Evolutionary conservation across 805 yeast genomes (phyloP).

Genomic region (Saturnispora quitensis): DNA sequence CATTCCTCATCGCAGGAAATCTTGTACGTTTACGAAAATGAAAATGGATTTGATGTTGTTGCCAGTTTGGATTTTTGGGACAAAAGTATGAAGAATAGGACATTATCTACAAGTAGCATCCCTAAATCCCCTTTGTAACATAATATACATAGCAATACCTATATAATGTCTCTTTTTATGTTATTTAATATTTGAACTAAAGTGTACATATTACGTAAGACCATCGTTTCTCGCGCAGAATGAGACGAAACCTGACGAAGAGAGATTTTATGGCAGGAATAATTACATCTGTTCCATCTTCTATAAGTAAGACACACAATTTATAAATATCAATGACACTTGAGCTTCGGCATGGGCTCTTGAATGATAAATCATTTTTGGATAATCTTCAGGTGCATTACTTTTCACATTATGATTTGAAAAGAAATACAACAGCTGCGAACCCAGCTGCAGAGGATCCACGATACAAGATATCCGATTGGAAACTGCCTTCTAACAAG

Average conservation of each 20-base stretch:
- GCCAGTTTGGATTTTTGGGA: constrained; percentile 90
- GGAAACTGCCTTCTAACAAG: constrained; percentile 86
- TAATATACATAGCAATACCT: background rate
- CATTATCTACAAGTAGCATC: background rate
- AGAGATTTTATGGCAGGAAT: background rate
- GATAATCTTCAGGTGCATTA: constrained; percentile 25
- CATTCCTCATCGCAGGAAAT: constrained; percentile 92
- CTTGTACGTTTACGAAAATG: constrained; percentile 84
- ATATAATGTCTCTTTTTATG: background rate
- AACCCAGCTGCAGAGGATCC: constrained; percentile 57
- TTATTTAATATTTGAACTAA: background rate
- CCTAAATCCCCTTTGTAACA: background rate
- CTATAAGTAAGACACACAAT: background rate
- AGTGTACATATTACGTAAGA: background rate
- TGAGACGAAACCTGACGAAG: background rate
- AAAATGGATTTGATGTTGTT: constrained; percentile 83
- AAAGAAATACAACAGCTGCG: constrained; percentile 86
- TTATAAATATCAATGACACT: constrained; percentile 9
- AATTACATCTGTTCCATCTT: background rate
- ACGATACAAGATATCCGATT: constrained; percentile 68
- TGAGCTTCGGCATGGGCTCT: constrained; percentile 27
- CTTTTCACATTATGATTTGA: constrained; percentile 68
- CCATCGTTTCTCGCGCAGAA: background rate
- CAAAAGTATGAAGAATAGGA: constrained; percentile 24
- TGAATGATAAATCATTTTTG: constrained; percentile 24